Evolutionary conservation across 176 grass and related monocot species (phyloP).

Genomic region (Cymbopogon citratus): DNA sequence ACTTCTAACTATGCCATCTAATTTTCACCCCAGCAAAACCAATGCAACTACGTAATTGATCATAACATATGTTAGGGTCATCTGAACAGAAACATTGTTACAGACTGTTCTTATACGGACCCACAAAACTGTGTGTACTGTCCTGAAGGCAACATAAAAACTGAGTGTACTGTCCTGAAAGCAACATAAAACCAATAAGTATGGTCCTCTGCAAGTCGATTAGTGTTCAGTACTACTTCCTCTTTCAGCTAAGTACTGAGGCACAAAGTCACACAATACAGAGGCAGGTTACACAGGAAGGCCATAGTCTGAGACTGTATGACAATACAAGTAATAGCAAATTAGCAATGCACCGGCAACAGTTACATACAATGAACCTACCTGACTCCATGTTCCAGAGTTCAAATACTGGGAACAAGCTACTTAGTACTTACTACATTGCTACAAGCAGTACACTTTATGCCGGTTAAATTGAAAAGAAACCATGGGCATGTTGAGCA

Average conservation of each 20-base stretch:
- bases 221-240: background rate
- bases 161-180: background rate
- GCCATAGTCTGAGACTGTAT: background rate
- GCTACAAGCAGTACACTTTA: conserved; percentile 19
- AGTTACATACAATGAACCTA: conserved; percentile 22
- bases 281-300: background rate
- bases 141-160: background rate
- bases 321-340: background rate
- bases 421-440: conserved; percentile 37
- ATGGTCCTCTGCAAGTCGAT: background rate
- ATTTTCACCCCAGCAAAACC: too few species aligned
- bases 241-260: background rate
- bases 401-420: conserved; percentile 20
- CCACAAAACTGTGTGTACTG: background rate
- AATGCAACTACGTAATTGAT: too few species aligned
- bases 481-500: conserved; percentile 32
- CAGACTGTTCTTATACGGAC: background rate
- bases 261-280: background rate
- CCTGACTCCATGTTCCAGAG: background rate
- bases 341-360: background rate
- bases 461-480: conserved; percentile 12
- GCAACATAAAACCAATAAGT: background rate
- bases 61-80: background rate
- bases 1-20: too few species aligned
- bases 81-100: background rate